A percentile compares a stretch with the other conserved stretches of the same genome.
Evolutionary conservation across 73 alveolate species (phyloP).

Genomic region (Blepharisma japonicum): DNA sequence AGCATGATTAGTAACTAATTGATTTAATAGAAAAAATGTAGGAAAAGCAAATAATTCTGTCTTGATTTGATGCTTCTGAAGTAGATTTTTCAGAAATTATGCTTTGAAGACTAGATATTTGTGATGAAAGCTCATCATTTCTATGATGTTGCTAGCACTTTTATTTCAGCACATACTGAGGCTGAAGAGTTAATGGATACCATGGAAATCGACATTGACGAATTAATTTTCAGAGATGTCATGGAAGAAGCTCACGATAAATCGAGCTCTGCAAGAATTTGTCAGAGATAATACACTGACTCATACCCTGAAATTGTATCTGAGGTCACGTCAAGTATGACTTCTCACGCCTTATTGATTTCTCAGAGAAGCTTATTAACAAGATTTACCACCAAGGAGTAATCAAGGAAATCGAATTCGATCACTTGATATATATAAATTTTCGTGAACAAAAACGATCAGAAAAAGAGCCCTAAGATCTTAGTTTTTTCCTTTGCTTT

Average conservation of each 20-base stretch:
- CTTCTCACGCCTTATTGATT: background rate
- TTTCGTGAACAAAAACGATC: too few relatives aligned
- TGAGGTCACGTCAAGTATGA: constrained; percentile 1
- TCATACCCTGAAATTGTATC: constrained; percentile 14
- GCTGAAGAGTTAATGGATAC: constrained; percentile 16
- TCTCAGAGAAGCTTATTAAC: constrained; percentile 22
- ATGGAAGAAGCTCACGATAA: constrained; percentile 24
- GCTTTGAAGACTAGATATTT: too few relatives aligned
- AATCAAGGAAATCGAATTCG: background rate
- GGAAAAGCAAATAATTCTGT: too few relatives aligned
- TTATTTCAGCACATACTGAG: constrained; percentile 4
- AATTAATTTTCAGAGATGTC: constrained; percentile 2
- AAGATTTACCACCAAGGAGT: constrained; percentile 20
- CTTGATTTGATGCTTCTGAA: too few relatives aligned
- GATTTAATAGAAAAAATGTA: too few relatives aligned
- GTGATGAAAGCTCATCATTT: too few relatives aligned
- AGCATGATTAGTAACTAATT: too few relatives aligned
- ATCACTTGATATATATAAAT: too few relatives aligned
- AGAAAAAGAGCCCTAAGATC: too few relatives aligned
- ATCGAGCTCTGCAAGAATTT: background rate
- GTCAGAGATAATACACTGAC: constrained; percentile 23
- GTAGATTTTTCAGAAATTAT: too few relatives aligned
- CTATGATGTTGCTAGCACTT: constrained; percentile 14
- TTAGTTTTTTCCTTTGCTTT: too few relatives aligned
- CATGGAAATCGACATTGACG: constrained; percentile 26